Evolutionary conservation across 768 basidiomycete species (phyloP).

Genomic region (Guyanaporus albipodus): DNA sequence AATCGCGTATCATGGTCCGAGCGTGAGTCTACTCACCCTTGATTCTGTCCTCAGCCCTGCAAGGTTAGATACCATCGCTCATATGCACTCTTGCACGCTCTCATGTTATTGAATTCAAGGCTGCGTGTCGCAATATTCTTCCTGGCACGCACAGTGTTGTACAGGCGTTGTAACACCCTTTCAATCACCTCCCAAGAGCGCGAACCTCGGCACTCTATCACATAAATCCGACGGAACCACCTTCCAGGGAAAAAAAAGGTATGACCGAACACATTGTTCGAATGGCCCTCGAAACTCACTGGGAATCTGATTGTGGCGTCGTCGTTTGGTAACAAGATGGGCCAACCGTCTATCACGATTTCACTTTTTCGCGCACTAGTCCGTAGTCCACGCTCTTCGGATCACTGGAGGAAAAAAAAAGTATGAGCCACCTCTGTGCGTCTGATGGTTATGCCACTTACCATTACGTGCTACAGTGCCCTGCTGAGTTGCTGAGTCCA

Average conservation of each 20-base stretch:
- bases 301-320: constrained; percentile 14
- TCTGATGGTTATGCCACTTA: constrained; percentile 2
- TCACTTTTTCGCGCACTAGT: background rate
- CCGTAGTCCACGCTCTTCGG: constrained; percentile 4
- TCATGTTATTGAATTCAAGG: constrained; percentile 1
- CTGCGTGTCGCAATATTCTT: background rate
- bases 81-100: background rate
- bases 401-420: constrained; percentile 4
- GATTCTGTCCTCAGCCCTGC: background rate
- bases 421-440: constrained; percentile 2
- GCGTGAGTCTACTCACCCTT: no score
- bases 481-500: background rate
- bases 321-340: constrained; percentile 4
- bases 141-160: background rate
- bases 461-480: constrained; percentile 6
- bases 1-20: no score
- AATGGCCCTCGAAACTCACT: background rate
- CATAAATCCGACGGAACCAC: background rate
- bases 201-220: background rate
- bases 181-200: background rate
- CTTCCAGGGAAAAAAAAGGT: no score
- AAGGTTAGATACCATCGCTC: background rate
- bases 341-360: constrained; percentile 3
- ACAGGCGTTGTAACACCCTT: background rate
- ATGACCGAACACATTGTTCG: no score